These are phyloP conservation scores for Verticillium alfalfae DNA, from an alignment of 2,329 filamentous ascomycete genomes.

Conservation along the genomic window DNA sequence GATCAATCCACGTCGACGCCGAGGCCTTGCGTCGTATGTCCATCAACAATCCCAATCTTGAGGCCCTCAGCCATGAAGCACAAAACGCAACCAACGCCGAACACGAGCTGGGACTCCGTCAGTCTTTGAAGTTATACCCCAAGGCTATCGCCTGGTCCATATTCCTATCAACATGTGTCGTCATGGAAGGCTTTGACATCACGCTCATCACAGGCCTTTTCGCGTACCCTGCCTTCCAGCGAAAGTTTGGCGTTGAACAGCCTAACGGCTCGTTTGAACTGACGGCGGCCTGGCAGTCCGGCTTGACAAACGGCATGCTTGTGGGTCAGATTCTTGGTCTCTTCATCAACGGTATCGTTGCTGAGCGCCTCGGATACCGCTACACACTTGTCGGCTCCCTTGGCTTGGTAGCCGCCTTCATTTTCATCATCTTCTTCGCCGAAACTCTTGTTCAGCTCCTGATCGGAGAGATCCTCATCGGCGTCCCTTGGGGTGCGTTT, in stretches of 20 bases:
- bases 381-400: constrained; percentile 40
- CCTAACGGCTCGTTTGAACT: constrained; percentile 36
- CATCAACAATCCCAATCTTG: neutral
- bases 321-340: constrained; percentile 46
- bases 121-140: constrained; percentile 35
- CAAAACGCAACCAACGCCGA: constrained; percentile 33
- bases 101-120: constrained; percentile 26
- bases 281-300: constrained; percentile 45
- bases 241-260: constrained; percentile 28
- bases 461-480: constrained; percentile 38
- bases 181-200: constrained; percentile 26
- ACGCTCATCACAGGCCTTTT: constrained; percentile 9
- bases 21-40: constrained; percentile 2
- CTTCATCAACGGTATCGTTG: constrained; percentile 40
- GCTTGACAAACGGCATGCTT: constrained; percentile 39
- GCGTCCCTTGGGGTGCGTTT: constrained; percentile 41
- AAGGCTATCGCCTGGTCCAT: constrained; percentile 37
- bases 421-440: constrained; percentile 45
- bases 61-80: constrained; percentile 15
- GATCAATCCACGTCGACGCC: constrained; percentile 2
- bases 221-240: constrained; percentile 21
- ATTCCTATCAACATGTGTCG: constrained; percentile 32
- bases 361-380: constrained; percentile 40
- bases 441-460: constrained; percentile 32
- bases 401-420: constrained; percentile 30